Evolutionary conservation across 306 rosid genomes (phyloP).

Genomic region (Elaeagnus macrophylla): DNA sequence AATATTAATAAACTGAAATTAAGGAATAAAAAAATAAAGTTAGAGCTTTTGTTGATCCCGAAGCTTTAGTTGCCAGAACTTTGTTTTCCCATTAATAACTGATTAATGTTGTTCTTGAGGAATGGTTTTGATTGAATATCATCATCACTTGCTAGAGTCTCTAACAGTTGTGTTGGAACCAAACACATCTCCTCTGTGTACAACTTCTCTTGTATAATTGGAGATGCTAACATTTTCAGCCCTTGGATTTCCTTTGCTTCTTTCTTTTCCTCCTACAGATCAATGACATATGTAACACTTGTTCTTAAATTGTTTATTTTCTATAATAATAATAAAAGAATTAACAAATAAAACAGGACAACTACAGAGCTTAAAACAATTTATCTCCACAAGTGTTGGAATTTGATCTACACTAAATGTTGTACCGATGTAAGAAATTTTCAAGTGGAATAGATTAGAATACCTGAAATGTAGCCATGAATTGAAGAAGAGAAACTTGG

Average conservation of each 20-base stretch:
- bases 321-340: not conserved
- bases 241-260: constrained; percentile 14
- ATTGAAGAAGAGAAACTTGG: constrained; percentile 51
- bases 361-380: no score
- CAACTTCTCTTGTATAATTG: constrained; percentile 59
- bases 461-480: constrained; percentile 22
- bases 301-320: not conserved
- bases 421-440: no score
- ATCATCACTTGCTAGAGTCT: constrained; percentile 21
- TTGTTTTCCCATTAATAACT: constrained; percentile 7
- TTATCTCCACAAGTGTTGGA: no score
- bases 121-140: constrained; percentile 30
- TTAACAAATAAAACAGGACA: not conserved
- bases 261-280: constrained; percentile 10
- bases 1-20: no score
- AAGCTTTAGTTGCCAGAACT: not conserved
- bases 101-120: constrained; percentile 24
- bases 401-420: no score
- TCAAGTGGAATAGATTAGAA: not conserved
- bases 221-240: constrained; percentile 28
- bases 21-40: no score
- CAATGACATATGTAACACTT: not conserved
- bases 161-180: constrained; percentile 37
- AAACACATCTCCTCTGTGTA: constrained; percentile 59
- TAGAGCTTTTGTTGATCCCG: no score